Percentiles rank a stretch among this genome's conserved stretches.
Evolutionary conservation across 2,329 filamentous ascomycete species (phyloP).

Genomic region (Sarocladium brachiariae): DNA sequence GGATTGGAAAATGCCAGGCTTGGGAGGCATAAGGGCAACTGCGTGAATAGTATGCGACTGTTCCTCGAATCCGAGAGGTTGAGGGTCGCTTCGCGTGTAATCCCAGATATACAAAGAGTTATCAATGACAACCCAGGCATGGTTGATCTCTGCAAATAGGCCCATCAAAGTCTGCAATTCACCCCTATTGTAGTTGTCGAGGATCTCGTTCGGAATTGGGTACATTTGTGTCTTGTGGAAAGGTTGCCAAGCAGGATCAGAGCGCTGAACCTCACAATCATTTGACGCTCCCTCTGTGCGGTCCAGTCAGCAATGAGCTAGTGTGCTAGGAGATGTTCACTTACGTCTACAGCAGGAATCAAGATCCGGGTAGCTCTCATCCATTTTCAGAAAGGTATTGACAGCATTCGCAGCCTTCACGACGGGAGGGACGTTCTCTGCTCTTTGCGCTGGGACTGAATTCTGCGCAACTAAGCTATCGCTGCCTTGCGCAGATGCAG

Average conservation of each 20-base stretch:
- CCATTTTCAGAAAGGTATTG: constrained; percentile 68
- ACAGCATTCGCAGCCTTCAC: constrained; percentile 77
- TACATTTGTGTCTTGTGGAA: constrained; percentile 85
- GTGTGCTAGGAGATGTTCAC: constrained; percentile 26
- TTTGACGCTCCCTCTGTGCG: constrained; percentile 74
- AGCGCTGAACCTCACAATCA: constrained; percentile 74
- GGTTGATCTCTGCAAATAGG: constrained; percentile 86
- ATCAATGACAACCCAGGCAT: constrained; percentile 94
- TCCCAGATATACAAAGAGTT: constrained; percentile 97
- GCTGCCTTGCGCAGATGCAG: constrained; percentile 19
- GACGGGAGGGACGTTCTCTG: constrained; percentile 54
- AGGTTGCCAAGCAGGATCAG: constrained; percentile 69
- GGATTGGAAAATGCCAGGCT: constrained; percentile 77
- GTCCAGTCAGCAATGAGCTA: constrained; percentile 18
- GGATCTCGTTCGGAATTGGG: constrained; percentile 83
- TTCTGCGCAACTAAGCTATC: constrained; percentile 24
- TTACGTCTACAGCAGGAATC: constrained; percentile 84
- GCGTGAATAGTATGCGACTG: constrained; percentile 81
- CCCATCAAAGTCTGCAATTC: constrained; percentile 92
- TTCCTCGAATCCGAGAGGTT: constrained; percentile 88
- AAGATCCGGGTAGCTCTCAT: constrained; percentile 79
- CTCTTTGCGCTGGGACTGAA: constrained; percentile 36
- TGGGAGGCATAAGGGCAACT: constrained; percentile 81
- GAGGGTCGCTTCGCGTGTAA: constrained; percentile 86
- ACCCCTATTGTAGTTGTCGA: constrained; percentile 84